Evolutionary conservation across 345 rosid species (phyloP), one percentile per base, ranked within the genome.

Genomic region (Bruguiera parviflora): DNA sequence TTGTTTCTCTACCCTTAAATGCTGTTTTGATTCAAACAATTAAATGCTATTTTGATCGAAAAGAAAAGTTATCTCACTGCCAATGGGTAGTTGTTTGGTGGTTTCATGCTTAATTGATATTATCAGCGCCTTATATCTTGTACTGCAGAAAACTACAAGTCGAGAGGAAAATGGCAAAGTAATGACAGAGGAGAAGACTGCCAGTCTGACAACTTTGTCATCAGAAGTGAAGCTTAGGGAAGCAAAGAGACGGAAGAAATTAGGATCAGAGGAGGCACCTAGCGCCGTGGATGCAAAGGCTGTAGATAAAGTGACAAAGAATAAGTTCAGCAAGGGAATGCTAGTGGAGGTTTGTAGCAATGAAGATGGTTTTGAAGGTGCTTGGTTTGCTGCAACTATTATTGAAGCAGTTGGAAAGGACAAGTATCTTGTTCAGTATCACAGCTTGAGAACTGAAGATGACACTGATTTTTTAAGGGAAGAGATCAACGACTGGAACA

Each of bases 331-430:
- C 58, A 56, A 53, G 46, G 79, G 79, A 66, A 61, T 60, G 68
- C 58, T 7, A 8, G 85, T 92, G 25, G 97, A 95, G 85, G 93
- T 92, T 31, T 81, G 86, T 61, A 87, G 88, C 10, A 87, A 86
- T 7, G 99, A 95, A 75, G 92, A 95, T 46, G 99, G 99, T 29
- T 83, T 87, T 71, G 69, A 85, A 76, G 96, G 92, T 77, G 91
- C 97, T 69, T 88, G 96, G 97, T 95, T 89, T 79, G 71, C 72
- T 8, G 97, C 86, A 64, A 86, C 80, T 71, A 65, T 88, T 63
- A 77, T 85, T 25, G 79, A 87, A 79, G 73, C 72, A 29, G 43
- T 73, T 53, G 87, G 87, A 47, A 71, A 68, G 19, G 81, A 70
- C 58, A 86, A 74, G 83, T 92, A 85, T 74, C 73, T 86, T 33